A percentile compares a stretch with the other conserved stretches of the same genome.
phyloP scores from a whole-genome alignment of 1,284 basidiomycete species.

The Pseudozyma sp. region DNA sequence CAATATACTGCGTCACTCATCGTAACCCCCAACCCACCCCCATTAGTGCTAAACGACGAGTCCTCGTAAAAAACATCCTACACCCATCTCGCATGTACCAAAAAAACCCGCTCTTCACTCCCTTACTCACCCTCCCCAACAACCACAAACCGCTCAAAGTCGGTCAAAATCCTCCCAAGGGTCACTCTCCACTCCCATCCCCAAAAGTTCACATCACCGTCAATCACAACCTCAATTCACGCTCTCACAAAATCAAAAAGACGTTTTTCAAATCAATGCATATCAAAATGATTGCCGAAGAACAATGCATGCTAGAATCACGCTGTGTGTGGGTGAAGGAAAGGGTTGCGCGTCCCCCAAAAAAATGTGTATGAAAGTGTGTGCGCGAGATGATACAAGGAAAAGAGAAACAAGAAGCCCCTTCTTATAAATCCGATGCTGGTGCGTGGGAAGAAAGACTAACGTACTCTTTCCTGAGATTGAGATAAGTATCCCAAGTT shows the following conservation, averaged over 20 bases:
- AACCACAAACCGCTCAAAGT: no score
- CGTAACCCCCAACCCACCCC: no score
- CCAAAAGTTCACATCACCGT: no score
- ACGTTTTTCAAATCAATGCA: not conserved
- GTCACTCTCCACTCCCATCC: no score
- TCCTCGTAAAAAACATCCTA: no score
- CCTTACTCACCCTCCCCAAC: no score
- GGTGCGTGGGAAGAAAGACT: not conserved
- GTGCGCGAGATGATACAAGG: conserved; percentile 32
- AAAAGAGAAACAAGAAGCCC: conserved; percentile 1
- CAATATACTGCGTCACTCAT: no score
- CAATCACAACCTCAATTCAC: not conserved
- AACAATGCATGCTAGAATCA: not conserved
- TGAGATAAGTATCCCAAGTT: not conserved
- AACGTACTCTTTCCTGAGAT: not conserved
- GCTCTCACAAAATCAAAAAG: not conserved
- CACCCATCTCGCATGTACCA: no score
- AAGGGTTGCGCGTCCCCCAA: not conserved
- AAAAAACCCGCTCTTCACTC: no score
- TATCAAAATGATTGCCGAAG: not conserved
- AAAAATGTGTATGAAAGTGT: not conserved
- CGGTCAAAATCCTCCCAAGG: no score
- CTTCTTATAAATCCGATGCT: conserved; percentile 1
- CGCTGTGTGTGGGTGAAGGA: not conserved
- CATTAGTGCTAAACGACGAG: no score